A percentile compares a stretch with the other conserved stretches of the same genome.
These are phyloP conservation scores for Emericellopsis cladophorae DNA, from an alignment of 2,329 filamentous ascomycete species.

Conservation along the genomic window DNA sequence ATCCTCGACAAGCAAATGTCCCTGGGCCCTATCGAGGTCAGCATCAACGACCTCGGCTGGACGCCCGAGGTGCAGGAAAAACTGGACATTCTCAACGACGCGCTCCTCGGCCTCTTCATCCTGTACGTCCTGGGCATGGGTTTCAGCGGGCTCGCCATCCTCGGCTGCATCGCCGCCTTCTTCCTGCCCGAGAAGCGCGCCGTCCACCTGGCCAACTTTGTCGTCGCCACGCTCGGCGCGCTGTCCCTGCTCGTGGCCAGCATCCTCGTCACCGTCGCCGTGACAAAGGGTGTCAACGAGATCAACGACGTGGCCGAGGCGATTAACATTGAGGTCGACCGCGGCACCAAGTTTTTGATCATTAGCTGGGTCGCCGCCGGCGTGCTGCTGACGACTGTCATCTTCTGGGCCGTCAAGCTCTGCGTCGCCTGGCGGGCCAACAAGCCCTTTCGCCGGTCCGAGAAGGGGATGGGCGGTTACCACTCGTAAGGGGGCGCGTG, in stretches of 20 bases:
- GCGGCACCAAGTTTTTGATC: conserved; percentile 29
- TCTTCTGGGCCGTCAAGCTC: conserved; percentile 28
- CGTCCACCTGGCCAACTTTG: conserved; percentile 18
- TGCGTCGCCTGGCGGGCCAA: conserved; percentile 5
- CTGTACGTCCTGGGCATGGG: conserved; percentile 32
- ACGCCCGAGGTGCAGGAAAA: conserved; percentile 29
- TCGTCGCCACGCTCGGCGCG: conserved; percentile 20
- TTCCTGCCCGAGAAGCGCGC: conserved; percentile 11
- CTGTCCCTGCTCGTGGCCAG: conserved; percentile 26
- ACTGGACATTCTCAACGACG: conserved; percentile 34
- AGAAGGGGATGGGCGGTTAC: too few relatives aligned
- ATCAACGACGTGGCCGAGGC: conserved; percentile 29
- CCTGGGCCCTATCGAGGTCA: conserved; percentile 29
- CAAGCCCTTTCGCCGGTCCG: too few relatives aligned
- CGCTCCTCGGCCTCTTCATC: conserved; percentile 33
- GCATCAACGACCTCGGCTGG: conserved; percentile 30
- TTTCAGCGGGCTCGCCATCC: conserved; percentile 28
- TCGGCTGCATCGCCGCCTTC: conserved; percentile 24
- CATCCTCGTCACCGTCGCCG: conserved; percentile 27
- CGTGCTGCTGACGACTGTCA: conserved; percentile 23
- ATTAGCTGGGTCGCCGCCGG: conserved; percentile 34
- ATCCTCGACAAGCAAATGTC: conserved; percentile 32
- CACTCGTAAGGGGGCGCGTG: too few relatives aligned
- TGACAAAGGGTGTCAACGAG: conserved; percentile 23
- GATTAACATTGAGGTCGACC: conserved; percentile 28